phyloP scores from a whole-genome alignment of 352 stramenopile genomes.

The Globisporangium ultimum region DNA sequence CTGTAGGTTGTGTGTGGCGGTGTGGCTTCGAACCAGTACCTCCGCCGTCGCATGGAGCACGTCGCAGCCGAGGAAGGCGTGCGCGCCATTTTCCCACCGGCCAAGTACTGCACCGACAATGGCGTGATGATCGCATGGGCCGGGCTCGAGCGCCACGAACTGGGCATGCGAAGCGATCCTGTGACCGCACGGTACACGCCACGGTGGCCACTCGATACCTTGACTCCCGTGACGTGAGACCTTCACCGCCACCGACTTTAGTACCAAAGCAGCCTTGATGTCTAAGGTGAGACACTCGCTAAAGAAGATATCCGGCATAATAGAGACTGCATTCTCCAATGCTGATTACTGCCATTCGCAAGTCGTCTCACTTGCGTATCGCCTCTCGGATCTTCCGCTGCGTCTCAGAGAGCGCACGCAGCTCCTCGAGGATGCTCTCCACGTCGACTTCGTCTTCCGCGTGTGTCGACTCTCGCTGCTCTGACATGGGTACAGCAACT shows the following conservation, averaged over 20 bases:
- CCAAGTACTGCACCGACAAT: slow-evolving; percentile 97
- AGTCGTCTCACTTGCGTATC: slow-evolving; percentile 9
- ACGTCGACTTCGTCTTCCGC: not conserved
- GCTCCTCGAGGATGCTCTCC: slow-evolving; percentile 36
- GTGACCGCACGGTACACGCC: slow-evolving; percentile 56
- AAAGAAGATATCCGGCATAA: not conserved
- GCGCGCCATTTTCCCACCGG: slow-evolving; percentile 45
- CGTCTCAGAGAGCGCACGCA: slow-evolving; percentile 34
- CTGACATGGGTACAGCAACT: not conserved
- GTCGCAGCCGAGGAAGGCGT: slow-evolving; percentile 50
- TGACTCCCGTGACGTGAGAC: slow-evolving; percentile 13
- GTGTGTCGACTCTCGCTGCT: not conserved
- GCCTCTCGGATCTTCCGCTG: slow-evolving; percentile 32
- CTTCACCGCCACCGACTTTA: too few species aligned
- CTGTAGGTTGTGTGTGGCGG: slow-evolving; percentile 93
- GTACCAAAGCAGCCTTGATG: too few species aligned
- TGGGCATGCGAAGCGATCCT: slow-evolving; percentile 55
- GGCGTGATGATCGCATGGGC: slow-evolving; percentile 97
- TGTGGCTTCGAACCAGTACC: slow-evolving; percentile 95
- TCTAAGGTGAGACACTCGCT: too few species aligned
- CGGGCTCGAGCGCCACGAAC: slow-evolving; percentile 64
- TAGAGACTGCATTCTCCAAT: slow-evolving; percentile 1
- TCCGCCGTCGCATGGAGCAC: slow-evolving; percentile 84
- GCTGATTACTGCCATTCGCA: not conserved
- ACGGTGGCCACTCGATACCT: slow-evolving; percentile 69